A percentile compares a stretch with the other conserved stretches of the same genome.
phyloP scores from a whole-genome alignment of 1,284 basidiomycete species.

The Sanghuangporus baumii region DNA sequence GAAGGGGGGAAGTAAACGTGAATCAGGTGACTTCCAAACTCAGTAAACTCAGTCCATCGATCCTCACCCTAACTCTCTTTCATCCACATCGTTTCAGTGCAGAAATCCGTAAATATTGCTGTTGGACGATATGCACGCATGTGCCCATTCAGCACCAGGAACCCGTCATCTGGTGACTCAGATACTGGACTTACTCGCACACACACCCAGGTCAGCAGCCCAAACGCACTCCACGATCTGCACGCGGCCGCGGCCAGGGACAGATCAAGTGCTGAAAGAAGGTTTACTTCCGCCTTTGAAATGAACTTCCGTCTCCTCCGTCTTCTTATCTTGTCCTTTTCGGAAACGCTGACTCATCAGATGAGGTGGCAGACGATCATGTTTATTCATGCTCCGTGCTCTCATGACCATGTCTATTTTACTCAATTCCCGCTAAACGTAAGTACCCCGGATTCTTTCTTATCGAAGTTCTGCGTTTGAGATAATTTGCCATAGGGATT shows the following conservation, averaged over 20 bases:
- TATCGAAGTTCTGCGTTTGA: no score
- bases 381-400: not conserved
- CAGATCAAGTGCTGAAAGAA: not conserved
- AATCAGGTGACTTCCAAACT: not conserved
- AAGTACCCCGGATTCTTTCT: no score
- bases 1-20: not conserved
- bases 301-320: not conserved
- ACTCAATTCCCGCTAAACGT: no score
- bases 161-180: not conserved
- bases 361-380: not conserved
- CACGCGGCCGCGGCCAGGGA: not conserved
- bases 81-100: not conserved
- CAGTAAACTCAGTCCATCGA: not conserved
- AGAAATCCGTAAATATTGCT: not conserved
- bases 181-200: not conserved
- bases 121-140: not conserved
- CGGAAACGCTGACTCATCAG: not conserved
- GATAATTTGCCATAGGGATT: no score
- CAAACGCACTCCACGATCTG: not conserved
- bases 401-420: not conserved
- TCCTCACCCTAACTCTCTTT: not conserved
- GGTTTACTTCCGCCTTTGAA: not conserved
- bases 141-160: not conserved
- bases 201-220: not conserved
- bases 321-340: not conserved